Evolutionary conservation across 768 basidiomycete genomes (phyloP).

Genomic region (Gymnopilus junonius): DNA sequence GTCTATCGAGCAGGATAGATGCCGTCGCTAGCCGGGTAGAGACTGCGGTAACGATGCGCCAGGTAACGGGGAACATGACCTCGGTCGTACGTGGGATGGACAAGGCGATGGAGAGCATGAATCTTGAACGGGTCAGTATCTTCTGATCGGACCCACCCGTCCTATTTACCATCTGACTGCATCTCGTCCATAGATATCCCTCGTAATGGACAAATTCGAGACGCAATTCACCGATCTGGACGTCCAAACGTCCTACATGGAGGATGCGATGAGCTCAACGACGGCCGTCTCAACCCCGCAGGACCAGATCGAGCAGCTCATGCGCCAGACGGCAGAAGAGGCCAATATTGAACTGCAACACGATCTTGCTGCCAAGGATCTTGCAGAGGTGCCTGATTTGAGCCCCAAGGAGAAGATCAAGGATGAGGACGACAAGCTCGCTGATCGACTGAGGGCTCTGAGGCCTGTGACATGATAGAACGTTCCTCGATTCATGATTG

Average conservation of each 20-base stretch:
- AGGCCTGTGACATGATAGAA: constrained; percentile 66
- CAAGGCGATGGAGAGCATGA: constrained; percentile 99
- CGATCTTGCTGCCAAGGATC: constrained; percentile 73
- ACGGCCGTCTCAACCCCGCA: constrained; percentile 94
- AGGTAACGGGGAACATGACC: constrained; percentile 96
- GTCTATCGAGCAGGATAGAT: constrained; percentile 91
- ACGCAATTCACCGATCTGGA: constrained; percentile 95
- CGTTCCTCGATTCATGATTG: not conserved
- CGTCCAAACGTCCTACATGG: constrained; percentile 98
- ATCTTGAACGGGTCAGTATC: constrained; percentile 84
- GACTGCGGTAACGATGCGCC: constrained; percentile 97
- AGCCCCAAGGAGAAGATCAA: constrained; percentile 51
- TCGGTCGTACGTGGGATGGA: constrained; percentile 98
- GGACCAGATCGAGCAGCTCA: constrained; percentile 92
- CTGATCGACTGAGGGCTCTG: constrained; percentile 86
- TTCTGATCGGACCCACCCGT: not conserved
- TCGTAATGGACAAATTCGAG: constrained; percentile 99
- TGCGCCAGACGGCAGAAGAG: constrained; percentile 96
- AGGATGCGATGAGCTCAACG: constrained; percentile 92
- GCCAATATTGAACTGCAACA: constrained; percentile 95
- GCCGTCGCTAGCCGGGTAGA: constrained; percentile 97
- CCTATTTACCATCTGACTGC: not conserved
- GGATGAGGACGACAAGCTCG: constrained; percentile 83
- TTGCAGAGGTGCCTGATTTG: constrained; percentile 62
- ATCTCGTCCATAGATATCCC: constrained; percentile 71